phyloP scores from a whole-genome alignment of 1,284 basidiomycete genomes.

The Austropuccinia psidii region DNA sequence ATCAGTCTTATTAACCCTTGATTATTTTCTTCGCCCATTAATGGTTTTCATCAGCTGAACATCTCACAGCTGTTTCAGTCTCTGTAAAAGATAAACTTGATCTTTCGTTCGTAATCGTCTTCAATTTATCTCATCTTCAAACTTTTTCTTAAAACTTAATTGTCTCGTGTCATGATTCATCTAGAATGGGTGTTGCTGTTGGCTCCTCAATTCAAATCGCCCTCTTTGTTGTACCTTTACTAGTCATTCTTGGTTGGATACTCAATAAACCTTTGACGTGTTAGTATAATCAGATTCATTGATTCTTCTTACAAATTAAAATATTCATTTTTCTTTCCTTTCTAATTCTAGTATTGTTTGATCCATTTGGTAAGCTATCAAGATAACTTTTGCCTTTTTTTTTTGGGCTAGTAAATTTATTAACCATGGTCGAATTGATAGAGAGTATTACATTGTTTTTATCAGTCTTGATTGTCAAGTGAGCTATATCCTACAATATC shows the following conservation, averaged over 20 bases:
- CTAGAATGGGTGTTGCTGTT: slow-evolving; percentile 32
- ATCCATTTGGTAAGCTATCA: slow-evolving; percentile 28
- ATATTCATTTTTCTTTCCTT: background rate
- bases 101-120: slow-evolving; percentile 13
- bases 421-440: background rate
- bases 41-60: slow-evolving; percentile 9
- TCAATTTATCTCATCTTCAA: background rate
- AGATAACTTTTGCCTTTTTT: background rate
- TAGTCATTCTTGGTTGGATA: slow-evolving; percentile 30
- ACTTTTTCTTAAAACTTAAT: background rate
- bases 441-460: slow-evolving; percentile 30
- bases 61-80: slow-evolving; percentile 28
- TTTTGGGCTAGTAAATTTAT: background rate
- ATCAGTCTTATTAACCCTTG: background rate
- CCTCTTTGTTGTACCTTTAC: slow-evolving; percentile 22
- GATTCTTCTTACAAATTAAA: background rate
- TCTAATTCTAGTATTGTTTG: slow-evolving; percentile 19
- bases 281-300: background rate
- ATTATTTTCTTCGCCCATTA: background rate
- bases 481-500: background rate
- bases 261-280: slow-evolving; percentile 26
- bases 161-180: background rate
- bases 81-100: slow-evolving; percentile 29
- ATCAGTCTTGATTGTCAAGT: slow-evolving; percentile 33
- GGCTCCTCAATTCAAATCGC: slow-evolving; percentile 35